These are phyloP conservation scores for Yamadazyma sp. DNA, from an alignment of 1,139 yeast species.

Conservation along the genomic window DNA sequence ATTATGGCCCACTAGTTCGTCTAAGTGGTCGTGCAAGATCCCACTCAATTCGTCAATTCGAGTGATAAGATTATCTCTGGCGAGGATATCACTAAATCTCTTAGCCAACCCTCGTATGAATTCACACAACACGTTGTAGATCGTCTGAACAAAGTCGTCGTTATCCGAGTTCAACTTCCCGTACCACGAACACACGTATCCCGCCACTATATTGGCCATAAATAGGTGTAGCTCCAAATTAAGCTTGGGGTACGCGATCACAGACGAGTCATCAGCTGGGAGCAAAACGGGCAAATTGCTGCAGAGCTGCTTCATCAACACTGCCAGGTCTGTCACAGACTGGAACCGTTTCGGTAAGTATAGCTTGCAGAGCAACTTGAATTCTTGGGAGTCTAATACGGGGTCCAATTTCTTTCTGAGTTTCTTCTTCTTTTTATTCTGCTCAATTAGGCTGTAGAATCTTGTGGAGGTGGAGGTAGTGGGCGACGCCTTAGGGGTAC, in stretches of 20 bases:
- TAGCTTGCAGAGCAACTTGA: constrained; percentile 32
- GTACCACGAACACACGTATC: constrained; percentile 43
- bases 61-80: constrained; percentile 12
- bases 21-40: constrained; percentile 30
- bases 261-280: constrained; percentile 16
- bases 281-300: constrained; percentile 27
- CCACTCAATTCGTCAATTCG: constrained; percentile 24
- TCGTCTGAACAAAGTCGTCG: constrained; percentile 29
- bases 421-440: constrained; percentile 9
- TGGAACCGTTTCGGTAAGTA: constrained; percentile 35
- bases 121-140: constrained; percentile 33
- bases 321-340: constrained; percentile 19
- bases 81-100: constrained; percentile 19
- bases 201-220: constrained; percentile 32
- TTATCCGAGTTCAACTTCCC: constrained; percentile 41
- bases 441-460: constrained; percentile 15
- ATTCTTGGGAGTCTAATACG: constrained; percentile 24
- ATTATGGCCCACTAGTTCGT: constrained; percentile 18
- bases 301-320: constrained; percentile 22
- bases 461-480: constrained; percentile 18
- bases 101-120: constrained; percentile 25
- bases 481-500: constrained; percentile 16
- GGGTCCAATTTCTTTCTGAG: constrained; percentile 11
- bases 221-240: constrained; percentile 41
- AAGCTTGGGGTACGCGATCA: constrained; percentile 19